These are phyloP conservation scores for Ganoderma meredithae DNA, from an alignment of 1,284 basidiomycete genomes.

Conservation along the genomic window DNA sequence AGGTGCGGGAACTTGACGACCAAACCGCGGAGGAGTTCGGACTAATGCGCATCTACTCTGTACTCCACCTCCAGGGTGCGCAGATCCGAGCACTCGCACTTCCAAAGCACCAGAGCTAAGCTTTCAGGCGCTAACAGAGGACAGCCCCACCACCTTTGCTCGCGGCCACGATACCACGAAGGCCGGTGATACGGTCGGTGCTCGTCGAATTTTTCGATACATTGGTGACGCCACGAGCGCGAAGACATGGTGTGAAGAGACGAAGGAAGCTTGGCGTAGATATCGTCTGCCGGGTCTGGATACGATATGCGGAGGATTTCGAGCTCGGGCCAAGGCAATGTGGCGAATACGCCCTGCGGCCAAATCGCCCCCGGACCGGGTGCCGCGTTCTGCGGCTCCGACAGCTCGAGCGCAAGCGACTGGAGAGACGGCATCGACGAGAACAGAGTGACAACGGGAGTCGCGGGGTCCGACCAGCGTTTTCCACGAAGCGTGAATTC, in stretches of 20 bases:
- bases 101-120: neutral
- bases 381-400: neutral
- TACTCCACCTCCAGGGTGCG: neutral
- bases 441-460: neutral
- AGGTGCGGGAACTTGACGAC: neutral
- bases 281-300: neutral
- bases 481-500: neutral
- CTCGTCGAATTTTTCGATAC: neutral
- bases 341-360: neutral
- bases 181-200: neutral
- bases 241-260: neutral
- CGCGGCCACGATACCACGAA: neutral
- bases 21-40: neutral
- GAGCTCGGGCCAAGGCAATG: conserved; percentile 3
- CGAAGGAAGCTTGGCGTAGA: neutral
- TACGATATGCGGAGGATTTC: neutral
- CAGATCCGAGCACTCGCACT: neutral
- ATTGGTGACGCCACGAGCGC: neutral
- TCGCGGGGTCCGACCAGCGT: neutral
- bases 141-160: neutral
- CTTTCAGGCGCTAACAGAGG: neutral
- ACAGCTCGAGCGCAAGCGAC: neutral
- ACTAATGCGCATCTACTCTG: neutral
- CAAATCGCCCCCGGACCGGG: neutral
- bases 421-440: conserved; percentile 1